Base-by-base conservation (phyloP, 2,329 filamentous ascomycete genomes). In the Alternaria sp. region DNA sequence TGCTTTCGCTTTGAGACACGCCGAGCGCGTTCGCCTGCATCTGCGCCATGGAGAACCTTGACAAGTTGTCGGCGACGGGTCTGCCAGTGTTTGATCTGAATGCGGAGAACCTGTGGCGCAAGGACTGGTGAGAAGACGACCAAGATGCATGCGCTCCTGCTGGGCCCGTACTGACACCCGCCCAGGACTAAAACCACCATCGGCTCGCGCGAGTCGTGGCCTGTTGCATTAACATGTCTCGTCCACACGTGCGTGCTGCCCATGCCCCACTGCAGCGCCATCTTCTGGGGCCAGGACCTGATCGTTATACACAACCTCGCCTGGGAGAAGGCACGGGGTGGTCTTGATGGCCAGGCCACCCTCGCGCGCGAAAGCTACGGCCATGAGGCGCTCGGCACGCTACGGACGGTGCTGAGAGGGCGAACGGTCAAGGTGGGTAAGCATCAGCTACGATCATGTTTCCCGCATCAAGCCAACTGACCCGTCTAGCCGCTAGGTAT, bases 271-370 rank as follows among this genome's bases (percentile, higher is more conserved):
- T 79, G 80, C 11, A 70, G 80, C 4, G 81, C 80, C 45, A 73
- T 84, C 21, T 82, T 82, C 66, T 83, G 81, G 81, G 79, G 78
- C 15, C 65, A 75, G 10, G 73, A 80, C 11, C 70, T 81, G 21
- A 63, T 73, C 10, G 72, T 81, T 12, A 69, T 83, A 7, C 78
- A 82, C 67, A 84, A 84, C 60, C 56, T 80, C 13, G 77, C 79
- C 6, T 84, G 82, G 82, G 72, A 66, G 13, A 78, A 77, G 53
- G 76, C 74, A 6, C 73, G 75, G 10, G 76, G 73, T 15, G 69
- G 73, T 12, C 61, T 77, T 3, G 68, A 75, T 30, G 76, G 76
- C 44, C 80, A 81, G 67, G 81, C 80, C 12, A 68, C 72, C 36
- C 65, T 66, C 6, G 78, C 80, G 45, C 67, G 72, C 19, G 72